Percentiles rank a stretch among this genome's conserved stretches.
phyloP scores from a whole-genome alignment of 805 yeast genomes.

The Vanderwaltozyma polyspora region DNA sequence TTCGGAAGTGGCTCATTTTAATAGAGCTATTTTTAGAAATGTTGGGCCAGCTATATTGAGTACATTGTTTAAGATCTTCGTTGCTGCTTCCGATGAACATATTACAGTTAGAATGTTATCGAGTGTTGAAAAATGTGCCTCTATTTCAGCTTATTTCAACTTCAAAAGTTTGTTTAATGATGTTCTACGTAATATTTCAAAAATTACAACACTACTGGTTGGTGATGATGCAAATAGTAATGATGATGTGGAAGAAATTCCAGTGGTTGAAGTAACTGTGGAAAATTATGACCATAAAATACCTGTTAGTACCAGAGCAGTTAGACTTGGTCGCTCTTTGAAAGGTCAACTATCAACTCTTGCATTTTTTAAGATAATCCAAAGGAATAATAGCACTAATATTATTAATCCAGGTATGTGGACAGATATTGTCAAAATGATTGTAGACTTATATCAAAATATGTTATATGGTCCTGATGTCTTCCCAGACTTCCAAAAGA shows the following conservation, averaged over 20 bases:
- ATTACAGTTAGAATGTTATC: slow-evolving; percentile 79
- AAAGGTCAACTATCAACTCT: slow-evolving; percentile 84
- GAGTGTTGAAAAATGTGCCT: slow-evolving; percentile 76
- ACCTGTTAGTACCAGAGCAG: slow-evolving; percentile 69
- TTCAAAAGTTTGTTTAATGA: slow-evolving; percentile 48
- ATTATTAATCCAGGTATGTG: slow-evolving; percentile 34
- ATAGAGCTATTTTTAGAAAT: slow-evolving; percentile 56
- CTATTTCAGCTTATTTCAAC: slow-evolving; percentile 56
- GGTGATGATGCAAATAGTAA: background rate
- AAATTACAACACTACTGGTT: slow-evolving; percentile 53
- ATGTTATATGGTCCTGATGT: slow-evolving; percentile 55
- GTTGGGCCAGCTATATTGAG: slow-evolving; percentile 56
- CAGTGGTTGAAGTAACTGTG: slow-evolving; percentile 30
- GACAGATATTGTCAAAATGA: slow-evolving; percentile 47
- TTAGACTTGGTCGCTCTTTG: slow-evolving; percentile 76
- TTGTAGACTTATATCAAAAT: slow-evolving; percentile 57
- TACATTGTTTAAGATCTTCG: slow-evolving; percentile 67
- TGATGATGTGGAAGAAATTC: slow-evolving; percentile 24
- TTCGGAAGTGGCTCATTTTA: slow-evolving; percentile 42
- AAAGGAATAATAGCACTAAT: slow-evolving; percentile 40
- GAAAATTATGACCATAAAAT: slow-evolving; percentile 44
- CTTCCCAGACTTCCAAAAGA: slow-evolving; percentile 52
- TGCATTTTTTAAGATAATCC: slow-evolving; percentile 65
- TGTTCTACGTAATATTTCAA: slow-evolving; percentile 54
- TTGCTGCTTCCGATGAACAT: slow-evolving; percentile 83